phyloP scores from a whole-genome alignment of 148 eudicot species.

The Drosera capensis region DNA sequence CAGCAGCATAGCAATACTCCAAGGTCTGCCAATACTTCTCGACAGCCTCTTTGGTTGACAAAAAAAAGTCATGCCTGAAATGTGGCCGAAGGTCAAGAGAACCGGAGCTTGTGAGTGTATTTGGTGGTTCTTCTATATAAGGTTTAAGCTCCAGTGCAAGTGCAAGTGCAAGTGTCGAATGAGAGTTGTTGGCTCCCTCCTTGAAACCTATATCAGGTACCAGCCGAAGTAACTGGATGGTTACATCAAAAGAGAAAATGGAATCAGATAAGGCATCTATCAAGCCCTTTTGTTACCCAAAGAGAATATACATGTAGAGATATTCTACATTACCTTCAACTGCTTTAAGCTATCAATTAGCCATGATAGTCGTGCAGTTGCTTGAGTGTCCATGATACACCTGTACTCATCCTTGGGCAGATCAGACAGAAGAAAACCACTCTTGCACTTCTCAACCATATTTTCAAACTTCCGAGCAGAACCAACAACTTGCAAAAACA shows the following conservation, averaged over 20 bases:
- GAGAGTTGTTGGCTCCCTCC: conserved; percentile 32
- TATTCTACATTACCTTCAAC: conserved; percentile 76
- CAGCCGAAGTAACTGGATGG: conserved; percentile 59
- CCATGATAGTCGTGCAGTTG: conserved; percentile 64
- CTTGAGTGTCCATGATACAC: conserved; percentile 57
- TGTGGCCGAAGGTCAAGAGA: conserved; percentile 75
- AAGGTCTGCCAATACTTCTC: conserved; percentile 92
- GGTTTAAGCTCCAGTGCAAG: conserved; percentile 86
- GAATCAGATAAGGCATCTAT: neutral
- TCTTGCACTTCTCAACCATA: conserved; percentile 64
- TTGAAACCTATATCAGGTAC: conserved; percentile 41
- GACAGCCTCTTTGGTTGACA: conserved; percentile 64
- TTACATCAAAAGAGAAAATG: conserved; percentile 1
- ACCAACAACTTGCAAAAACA: conserved; percentile 79
- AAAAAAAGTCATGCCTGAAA: conserved; percentile 78
- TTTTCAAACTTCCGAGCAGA: conserved; percentile 49
- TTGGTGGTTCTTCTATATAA: conserved; percentile 87
- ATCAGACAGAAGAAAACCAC: conserved; percentile 64
- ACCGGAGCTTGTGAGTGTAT: conserved; percentile 20
- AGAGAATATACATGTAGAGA: too few species aligned
- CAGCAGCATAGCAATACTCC: conserved; percentile 91
- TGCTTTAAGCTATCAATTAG: conserved; percentile 70
- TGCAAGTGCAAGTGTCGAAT: conserved; percentile 42
- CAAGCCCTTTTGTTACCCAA: too few species aligned
- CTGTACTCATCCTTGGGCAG: conserved; percentile 61